Conservation (phyloP, 1,284 basidiomycete species). For the Serendipita sp. region DNA sequence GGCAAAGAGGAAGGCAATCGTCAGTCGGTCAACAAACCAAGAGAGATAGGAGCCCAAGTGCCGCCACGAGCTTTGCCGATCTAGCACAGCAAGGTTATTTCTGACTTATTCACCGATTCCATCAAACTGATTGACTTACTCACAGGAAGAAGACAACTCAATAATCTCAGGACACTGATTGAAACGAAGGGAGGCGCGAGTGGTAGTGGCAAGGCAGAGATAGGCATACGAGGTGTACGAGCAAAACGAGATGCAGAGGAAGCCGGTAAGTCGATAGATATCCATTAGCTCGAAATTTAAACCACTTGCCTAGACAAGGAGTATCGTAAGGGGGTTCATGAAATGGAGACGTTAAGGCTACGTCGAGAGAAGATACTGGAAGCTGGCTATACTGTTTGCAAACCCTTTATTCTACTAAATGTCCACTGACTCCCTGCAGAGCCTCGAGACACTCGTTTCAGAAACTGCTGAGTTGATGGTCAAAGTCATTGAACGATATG, state of each 20-base stretch:
- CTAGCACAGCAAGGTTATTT: constrained; percentile 56
- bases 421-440: constrained; percentile 29
- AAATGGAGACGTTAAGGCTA: constrained; percentile 82
- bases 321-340: constrained; percentile 83
- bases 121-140: background rate
- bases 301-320: constrained; percentile 54
- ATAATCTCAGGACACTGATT: constrained; percentile 61
- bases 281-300: background rate
- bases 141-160: constrained; percentile 60
- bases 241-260: constrained; percentile 85
- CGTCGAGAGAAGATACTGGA: constrained; percentile 71
- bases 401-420: constrained; percentile 10
- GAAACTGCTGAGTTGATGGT: constrained; percentile 60
- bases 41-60: constrained; percentile 2
- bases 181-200: constrained; percentile 45
- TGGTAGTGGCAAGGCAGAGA: constrained; percentile 30
- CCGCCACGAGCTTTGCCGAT: constrained; percentile 36
- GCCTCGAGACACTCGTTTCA: constrained; percentile 63
- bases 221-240: constrained; percentile 57
- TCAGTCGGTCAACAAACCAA: constrained; percentile 1
- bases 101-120: constrained; percentile 10
- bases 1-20: background rate
- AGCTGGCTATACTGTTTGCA: constrained; percentile 56
- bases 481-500: constrained; percentile 51
- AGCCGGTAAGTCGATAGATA: constrained; percentile 41